Base-by-base conservation (phyloP, 2,329 filamentous ascomycete species). In the Colletotrichum euphorbiae region DNA sequence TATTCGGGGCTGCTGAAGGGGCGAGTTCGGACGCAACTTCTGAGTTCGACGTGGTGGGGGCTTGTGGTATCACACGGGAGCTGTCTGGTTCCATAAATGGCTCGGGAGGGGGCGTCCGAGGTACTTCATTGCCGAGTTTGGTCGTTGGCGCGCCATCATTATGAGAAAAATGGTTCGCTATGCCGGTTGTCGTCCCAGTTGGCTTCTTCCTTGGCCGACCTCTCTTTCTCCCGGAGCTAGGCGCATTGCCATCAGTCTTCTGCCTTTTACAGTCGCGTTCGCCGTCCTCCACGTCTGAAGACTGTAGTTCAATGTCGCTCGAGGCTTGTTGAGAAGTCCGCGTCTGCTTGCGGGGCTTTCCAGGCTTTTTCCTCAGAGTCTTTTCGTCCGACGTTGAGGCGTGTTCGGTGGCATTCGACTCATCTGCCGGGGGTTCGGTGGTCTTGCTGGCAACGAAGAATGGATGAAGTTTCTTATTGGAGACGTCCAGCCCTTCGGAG, bases 391-490 rank as follows among this genome's bases (percentile, higher is more conserved):
- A 11, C 12, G 7, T 28, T 2, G 46, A 12, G 43, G 42, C 15
- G 6, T 62, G 50, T 7, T 62, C 63, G 31, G 33, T 17, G 13
- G 36, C n/a, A 19, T 28, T 55, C 19, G 56, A 31, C 8, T 59
- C 52, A 42, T 43, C 11, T 15, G 33, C 46, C 43, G 38, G 38
- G 6, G 51, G 28, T 4, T 65, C 46, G 56, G 33, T 38, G n/a
- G 12, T 57, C 21, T 58, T 65, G 28, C 64, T 63, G 33, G 77
- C 75, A 1, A 77, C 73, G 73, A 89, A 88, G 77, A 89, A 87
- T 17, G 87, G 86, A 71, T 89, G 87, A 42, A 88, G 73, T 71
- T 85, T 86, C 73, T 81, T 83, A 24, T 74, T 72, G 43, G 76
- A 73, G 62, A 79, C 79, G 68, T 73, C 74, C 59, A 77, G 70